A percentile compares a stretch with the other conserved stretches of the same genome.
Conservation (phyloP, 768 basidiomycete genomes). For the Sarcodon aspratus region DNA sequence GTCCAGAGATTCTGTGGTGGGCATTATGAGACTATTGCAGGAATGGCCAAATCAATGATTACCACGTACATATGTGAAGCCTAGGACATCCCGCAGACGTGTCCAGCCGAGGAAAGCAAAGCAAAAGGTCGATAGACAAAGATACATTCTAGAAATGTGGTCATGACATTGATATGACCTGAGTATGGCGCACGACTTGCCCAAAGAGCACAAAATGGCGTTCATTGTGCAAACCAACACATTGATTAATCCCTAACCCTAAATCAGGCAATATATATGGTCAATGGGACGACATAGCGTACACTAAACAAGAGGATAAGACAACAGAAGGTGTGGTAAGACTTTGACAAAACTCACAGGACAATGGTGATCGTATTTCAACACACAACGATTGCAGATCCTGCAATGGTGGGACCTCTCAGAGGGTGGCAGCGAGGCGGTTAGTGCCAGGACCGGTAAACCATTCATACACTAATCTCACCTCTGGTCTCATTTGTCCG, state of each 20-base stretch:
- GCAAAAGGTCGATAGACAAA: conserved; percentile 58
- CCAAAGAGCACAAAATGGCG: conserved; percentile 95
- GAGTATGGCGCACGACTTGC: conserved; percentile 29
- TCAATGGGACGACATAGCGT: background rate
- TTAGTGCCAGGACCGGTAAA: background rate
- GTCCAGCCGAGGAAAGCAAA: conserved; percentile 54
- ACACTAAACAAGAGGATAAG: background rate
- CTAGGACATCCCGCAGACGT: conserved; percentile 45
- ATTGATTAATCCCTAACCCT: conserved; percentile 85
- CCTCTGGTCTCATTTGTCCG: conserved; percentile 63
- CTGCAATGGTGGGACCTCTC: conserved; percentile 91
- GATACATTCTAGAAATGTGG: conserved; percentile 50
- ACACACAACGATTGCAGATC: conserved; percentile 80
- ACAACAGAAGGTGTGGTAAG: conserved; percentile 20
- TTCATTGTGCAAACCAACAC: conserved; percentile 92
- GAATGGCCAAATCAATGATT: background rate
- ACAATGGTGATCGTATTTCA: conserved; percentile 90
- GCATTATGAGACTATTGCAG: background rate
- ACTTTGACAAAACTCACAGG: conserved; percentile 33
- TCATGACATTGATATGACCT: background rate
- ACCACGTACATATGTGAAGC: conserved; percentile 30
- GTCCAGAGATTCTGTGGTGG: conserved; percentile 11
- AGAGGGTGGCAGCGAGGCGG: background rate
- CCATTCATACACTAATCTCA: conserved; percentile 21
- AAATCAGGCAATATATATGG: conserved; percentile 5